These are phyloP conservation scores for Moesziomyces sp. DNA, from an alignment of 1,284 basidiomycete species.

Conservation along the genomic window DNA sequence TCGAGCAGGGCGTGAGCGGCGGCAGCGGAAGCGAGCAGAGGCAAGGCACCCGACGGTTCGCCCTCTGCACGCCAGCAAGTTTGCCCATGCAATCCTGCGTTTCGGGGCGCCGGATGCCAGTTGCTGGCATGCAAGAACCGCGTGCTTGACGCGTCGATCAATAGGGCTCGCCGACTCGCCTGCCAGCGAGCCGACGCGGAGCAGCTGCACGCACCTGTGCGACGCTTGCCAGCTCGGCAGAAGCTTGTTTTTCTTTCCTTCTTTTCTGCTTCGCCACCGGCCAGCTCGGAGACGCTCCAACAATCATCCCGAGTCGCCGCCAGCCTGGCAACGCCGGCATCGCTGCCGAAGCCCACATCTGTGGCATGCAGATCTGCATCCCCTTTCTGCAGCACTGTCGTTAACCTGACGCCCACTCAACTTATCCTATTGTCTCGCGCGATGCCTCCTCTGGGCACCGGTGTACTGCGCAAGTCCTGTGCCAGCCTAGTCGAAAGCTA, in stretches of 20 bases:
- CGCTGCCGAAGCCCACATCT: neutral
- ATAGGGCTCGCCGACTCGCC: neutral
- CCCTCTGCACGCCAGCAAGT: neutral
- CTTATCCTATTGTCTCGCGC: too few relatives aligned
- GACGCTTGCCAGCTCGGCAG: neutral
- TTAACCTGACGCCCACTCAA: neutral
- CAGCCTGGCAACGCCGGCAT: neutral
- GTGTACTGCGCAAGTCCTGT: too few relatives aligned
- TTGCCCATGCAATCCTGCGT: neutral
- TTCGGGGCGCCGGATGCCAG: neutral
- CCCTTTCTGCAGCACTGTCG: neutral
- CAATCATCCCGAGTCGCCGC: too few relatives aligned
- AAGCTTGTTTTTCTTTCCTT: neutral
- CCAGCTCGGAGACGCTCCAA: too few relatives aligned
- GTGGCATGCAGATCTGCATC: neutral
- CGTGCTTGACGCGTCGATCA: neutral
- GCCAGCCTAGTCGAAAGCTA: too few relatives aligned
- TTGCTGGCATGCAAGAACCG: neutral
- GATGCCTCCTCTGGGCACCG: too few relatives aligned
- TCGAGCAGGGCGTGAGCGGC: too few relatives aligned
- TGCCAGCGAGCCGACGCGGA: neutral
- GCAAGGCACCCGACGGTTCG: neutral
- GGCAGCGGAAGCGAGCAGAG: neutral
- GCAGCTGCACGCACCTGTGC: neutral
- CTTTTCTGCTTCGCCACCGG: too few relatives aligned